phyloP scores from a whole-genome alignment of 441 rosid species.

The Biscutella laevigata region DNA sequence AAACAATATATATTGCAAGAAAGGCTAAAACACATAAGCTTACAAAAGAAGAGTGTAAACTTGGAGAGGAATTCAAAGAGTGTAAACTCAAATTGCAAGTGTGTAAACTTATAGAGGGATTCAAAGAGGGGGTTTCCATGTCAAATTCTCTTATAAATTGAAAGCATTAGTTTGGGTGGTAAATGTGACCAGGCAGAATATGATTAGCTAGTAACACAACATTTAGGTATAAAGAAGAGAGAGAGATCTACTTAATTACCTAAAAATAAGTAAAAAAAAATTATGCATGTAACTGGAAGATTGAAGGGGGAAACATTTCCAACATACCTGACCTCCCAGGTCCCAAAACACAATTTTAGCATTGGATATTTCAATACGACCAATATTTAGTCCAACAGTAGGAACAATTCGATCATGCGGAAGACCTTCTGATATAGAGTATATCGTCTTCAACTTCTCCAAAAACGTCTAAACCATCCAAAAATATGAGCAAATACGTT shows the following conservation, averaged over 20 bases:
- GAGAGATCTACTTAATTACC: no score
- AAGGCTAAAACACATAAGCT: background rate
- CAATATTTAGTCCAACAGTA: constrained; percentile 91
- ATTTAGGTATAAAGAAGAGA: background rate
- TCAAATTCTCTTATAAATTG: background rate
- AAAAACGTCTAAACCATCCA: constrained; percentile 52
- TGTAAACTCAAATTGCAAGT: no score
- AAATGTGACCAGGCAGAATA: background rate
- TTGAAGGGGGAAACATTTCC: background rate
- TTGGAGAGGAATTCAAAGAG: no score
- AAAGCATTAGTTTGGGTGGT: background rate
- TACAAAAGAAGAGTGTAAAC: background rate
- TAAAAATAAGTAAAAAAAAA: no score
- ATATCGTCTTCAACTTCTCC: constrained; percentile 84
- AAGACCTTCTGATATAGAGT: constrained; percentile 75
- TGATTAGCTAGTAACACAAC: background rate
- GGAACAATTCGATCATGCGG: constrained; percentile 96
- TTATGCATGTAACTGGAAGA: no score
- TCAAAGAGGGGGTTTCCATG: background rate
- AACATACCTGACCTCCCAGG: constrained; percentile 86
- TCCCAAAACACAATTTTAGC: constrained; percentile 94
- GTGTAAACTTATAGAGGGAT: no score
- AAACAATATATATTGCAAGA: background rate
- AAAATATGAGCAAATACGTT: background rate
- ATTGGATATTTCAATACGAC: constrained; percentile 72